These are phyloP conservation scores for Mycena capillaripes DNA, from an alignment of 768 basidiomycete species.

Conservation along the genomic window DNA sequence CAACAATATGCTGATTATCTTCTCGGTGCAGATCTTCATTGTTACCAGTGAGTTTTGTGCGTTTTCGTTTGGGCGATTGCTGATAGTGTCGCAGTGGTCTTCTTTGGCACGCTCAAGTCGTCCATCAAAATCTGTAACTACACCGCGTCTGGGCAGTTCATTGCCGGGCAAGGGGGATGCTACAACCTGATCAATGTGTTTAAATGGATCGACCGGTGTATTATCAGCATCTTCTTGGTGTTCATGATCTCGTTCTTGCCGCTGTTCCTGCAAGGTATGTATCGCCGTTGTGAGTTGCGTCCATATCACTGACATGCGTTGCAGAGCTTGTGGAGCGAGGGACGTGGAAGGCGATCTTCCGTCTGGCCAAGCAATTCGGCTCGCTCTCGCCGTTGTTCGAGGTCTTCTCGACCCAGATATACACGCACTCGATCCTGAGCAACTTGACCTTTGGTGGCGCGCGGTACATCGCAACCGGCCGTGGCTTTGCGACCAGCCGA, in stretches of 20 bases:
- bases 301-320: constrained; percentile 27
- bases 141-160: constrained; percentile 77
- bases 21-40: constrained; percentile 96
- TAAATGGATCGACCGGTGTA: constrained; percentile 94
- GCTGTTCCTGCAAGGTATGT: constrained; percentile 92
- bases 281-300: constrained; percentile 13
- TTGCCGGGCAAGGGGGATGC: constrained; percentile 88
- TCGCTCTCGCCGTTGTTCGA: constrained; percentile 97
- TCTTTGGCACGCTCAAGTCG: constrained; percentile 92
- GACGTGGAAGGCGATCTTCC: constrained; percentile 90
- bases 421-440: constrained; percentile 96
- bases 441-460: constrained; percentile 99
- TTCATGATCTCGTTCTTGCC: constrained; percentile 98
- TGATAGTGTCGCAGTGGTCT: constrained; percentile 78
- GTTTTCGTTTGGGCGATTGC: constrained; percentile 21
- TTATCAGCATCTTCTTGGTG: constrained; percentile 98
- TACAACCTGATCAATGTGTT: constrained; percentile 96
- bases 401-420: constrained; percentile 98
- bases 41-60: constrained; percentile 77
- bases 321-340: constrained; percentile 96
- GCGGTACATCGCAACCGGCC: constrained; percentile 97
- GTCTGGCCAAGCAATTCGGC: constrained; percentile 93
- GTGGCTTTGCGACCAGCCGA: constrained; percentile 97
- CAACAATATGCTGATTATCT: constrained; percentile 98
- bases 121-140: constrained; percentile 87